These are phyloP conservation scores for Withania somnifera DNA, from an alignment of 305 asterid species.

Conservation along the genomic window DNA sequence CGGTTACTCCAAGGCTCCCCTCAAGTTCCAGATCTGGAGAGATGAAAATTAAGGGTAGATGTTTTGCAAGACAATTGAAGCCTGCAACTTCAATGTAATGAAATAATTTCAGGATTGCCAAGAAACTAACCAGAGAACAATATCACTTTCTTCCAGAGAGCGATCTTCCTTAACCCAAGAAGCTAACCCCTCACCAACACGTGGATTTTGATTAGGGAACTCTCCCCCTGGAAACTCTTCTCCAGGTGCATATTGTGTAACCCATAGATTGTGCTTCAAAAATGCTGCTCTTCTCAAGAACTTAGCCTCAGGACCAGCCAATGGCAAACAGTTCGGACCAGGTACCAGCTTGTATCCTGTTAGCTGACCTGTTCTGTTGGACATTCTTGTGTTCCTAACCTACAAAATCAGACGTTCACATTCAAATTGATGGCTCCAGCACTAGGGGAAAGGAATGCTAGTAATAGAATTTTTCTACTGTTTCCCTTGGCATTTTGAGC, in stretches of 20 bases:
- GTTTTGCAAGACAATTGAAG: too few relatives aligned
- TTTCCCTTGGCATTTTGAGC: too few relatives aligned
- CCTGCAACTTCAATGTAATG: too few relatives aligned
- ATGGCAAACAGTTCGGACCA: conserved; percentile 79
- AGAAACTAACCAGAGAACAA: conserved; percentile 74
- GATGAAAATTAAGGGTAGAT: too few relatives aligned
- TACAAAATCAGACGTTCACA: conserved; percentile 22
- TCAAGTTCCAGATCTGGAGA: too few relatives aligned
- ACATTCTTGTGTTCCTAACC: conserved; percentile 83
- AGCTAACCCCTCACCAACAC: conserved; percentile 81
- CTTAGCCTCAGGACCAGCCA: conserved; percentile 82
- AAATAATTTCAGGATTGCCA: too few relatives aligned
- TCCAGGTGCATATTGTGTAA: conserved; percentile 71
- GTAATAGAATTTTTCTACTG: background rate
- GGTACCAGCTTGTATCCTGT: conserved; percentile 89
- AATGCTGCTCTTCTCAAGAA: conserved; percentile 86
- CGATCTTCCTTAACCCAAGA: conserved; percentile 88
- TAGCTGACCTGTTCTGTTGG: conserved; percentile 72
- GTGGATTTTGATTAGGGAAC: conserved; percentile 95
- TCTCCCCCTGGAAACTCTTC: conserved; percentile 99
- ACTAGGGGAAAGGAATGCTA: background rate
- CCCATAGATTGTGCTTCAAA: conserved; percentile 89
- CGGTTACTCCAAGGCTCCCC: too few relatives aligned
- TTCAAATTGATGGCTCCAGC: background rate
- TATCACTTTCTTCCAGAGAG: conserved; percentile 71